Base-by-base conservation (phyloP, 139 green algal species). In the Auxenochlorella pyrenoidosa region DNA sequence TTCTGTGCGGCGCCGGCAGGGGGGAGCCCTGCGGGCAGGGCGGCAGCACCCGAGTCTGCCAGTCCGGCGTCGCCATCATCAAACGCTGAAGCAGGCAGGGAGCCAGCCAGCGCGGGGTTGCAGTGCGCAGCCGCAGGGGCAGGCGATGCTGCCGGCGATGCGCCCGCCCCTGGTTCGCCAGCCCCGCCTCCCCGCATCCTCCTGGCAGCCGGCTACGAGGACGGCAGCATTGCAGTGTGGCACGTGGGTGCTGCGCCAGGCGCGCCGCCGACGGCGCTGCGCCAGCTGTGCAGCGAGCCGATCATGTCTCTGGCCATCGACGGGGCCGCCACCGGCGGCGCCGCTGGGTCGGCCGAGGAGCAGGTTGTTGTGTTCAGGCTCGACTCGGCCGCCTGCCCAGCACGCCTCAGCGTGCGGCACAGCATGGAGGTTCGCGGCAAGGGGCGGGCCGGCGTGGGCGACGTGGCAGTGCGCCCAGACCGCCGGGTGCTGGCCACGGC, bases 151-250 rank as follows among this genome's bases (percentile, higher is more conserved):
- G 75, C 43, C 41, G 32, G 12, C 22, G 0, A 16, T 19, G 70
- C 40, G 36, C n/a, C 73, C 40, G 13, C 70, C 36, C 54, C 18
- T 32, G 76, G 16, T 34, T 6, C 82, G 38, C 36, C 71, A 34
- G 2, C 63, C 15, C 41, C 30, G 40, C 40, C 63, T 30, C 60
- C 83, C 3, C 22, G 73, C 21, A 59, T 76, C 26, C 83, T 63
- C 75, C n/a, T 94, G 28, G 75, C 89, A 21, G 86, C 63, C 4
- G 93, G 91, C 0, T 95, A 95, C 32, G 93, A 95, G 81, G 89
- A 89, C 72, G 93, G 93, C 70, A 77, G 71, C 40, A 76, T 94
- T 5, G 87, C 81, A 36, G 65, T 95, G 3, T 95, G 93, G 92
- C 79, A 90, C 68, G 24, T 90, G 0, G n/a, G 60, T n/a, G 71